Evolutionary conservation across 495 filamentous ascomycete genomes (phyloP), one percentile per base, ranked within the genome.

Genomic region (Chaetomium tenue): DNA sequence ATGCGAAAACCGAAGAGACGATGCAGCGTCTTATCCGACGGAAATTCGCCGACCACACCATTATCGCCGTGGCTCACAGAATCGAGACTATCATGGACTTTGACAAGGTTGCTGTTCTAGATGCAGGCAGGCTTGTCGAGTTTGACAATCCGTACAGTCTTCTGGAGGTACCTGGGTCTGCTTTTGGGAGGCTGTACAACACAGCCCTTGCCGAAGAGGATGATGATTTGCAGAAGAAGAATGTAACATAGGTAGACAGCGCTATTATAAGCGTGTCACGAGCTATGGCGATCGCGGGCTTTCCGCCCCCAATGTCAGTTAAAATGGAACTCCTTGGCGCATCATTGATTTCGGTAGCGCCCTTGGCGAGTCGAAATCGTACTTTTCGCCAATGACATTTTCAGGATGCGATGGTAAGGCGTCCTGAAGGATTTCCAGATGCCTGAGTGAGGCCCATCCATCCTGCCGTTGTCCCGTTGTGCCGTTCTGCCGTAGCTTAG

Each of bases 1-100:
- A 77, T 47, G 67, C 64, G 18, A 59, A 69, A 26, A 75, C 71
- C 0, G 74, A 76, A 56, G 71, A 72, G 25, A 60, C 57, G 9
- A 70, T 78, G 7, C 73, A 73, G 40, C 66, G 63, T 5, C 65
- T 69, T 11, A 60, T 74, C 47, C 73, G 75, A 9, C 67, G 53
- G 20, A 75, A 77, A 8, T 78, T 78, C 40, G 51, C 71, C 20
- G 54, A 65, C 22, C 71, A 77, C 48, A 83, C 80, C 8, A 71
- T 82, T n/a, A 73, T 83, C 22, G 71, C 76, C 0, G 72, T 83
- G 30, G 68, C 77, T 0, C 80, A 83, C 67, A 66, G 76, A 18
- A 61, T 81, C 1, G 73, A 74, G 0, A 78, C 75, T 6, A 77
- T 82, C 40, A 65, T 74, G 39, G 71, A 75, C 22, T 80, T 74